Base-by-base conservation (phyloP, 768 basidiomycete genomes). In the Psilocybe cubensis region DNA sequence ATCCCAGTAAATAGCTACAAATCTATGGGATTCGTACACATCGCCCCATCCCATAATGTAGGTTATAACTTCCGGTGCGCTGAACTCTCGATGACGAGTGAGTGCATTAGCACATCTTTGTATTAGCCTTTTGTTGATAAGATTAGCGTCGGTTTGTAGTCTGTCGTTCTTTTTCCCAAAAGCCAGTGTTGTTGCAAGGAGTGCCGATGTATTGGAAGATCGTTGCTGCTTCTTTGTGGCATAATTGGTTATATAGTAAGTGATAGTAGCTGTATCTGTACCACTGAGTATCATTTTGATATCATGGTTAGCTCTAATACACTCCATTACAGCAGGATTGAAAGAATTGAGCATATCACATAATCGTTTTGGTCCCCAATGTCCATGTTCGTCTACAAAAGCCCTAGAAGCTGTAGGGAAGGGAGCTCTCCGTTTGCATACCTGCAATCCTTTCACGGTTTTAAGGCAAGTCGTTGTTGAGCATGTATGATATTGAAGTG, bases 21-120 rank as follows among this genome's bases (percentile, higher is more conserved):
- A 81, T 11, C 52, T 28, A 50, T 80, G 78, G 0, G 76, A 80
- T 10, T 61, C 38, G n/a, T 63, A 75, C 0, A 57, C 40, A 45
- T 79, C 78, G 0, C 73, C 74, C 76, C 75, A 79, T 0, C 75
- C 77, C 76, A 78, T 79, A 0, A 80, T 35, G 43, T 77, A 75
- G 9, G 63, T 63, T 0, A 78, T 64, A 2, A 77, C 70, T 60
- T 76, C 74, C 0, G 72, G 72, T 0, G 67, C 72, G n/a, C 72
- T 69, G 8, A 78, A 66, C 47, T 81, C 79, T 29, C 73, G 68
- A 21, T 74, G 55, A 0, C 65, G 27, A 20, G 66, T 74, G 1
- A 81, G 43, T 0, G 68, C 50, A 31, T 77, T 74, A 0, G 69
- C 62, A 31, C 74, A 73, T 1, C 69, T 63, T 25, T 71, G 68